phyloP scores from a whole-genome alignment of 73 alveolate genomes.

The Tetrahymena malaccensis region DNA sequence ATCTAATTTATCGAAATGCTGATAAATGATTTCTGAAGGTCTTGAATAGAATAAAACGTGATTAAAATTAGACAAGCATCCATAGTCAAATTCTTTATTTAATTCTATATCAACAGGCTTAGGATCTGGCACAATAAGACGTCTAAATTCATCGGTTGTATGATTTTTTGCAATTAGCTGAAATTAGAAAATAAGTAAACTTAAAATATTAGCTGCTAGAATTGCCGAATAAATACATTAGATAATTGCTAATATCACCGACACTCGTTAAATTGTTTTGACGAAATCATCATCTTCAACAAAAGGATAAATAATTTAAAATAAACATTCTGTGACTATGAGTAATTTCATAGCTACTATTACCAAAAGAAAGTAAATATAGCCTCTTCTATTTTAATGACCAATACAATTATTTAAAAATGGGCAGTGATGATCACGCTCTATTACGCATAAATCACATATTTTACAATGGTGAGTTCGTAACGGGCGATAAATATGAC shows the following conservation, averaged over 20 bases:
- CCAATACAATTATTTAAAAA: conserved; percentile 59
- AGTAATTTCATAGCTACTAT: conserved; percentile 27
- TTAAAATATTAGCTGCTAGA: not conserved
- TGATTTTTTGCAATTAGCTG: not conserved
- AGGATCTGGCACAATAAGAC: not conserved
- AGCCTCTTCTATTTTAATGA: conserved; percentile 24
- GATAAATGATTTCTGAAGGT: not conserved
- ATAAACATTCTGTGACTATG: conserved; percentile 2
- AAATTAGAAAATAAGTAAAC: not conserved
- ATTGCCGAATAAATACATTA: not conserved
- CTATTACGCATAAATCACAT: conserved; percentile 60
- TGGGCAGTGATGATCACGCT: conserved; percentile 57
- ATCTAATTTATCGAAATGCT: not conserved
- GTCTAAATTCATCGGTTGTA: not conserved
- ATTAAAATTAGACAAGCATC: not conserved
- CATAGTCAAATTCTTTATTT: not conserved
- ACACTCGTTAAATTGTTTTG: not conserved
- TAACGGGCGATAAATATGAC: conserved; percentile 52
- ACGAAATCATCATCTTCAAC: not conserved
- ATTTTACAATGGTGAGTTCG: conserved; percentile 52
- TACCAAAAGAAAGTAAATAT: conserved; percentile 24
- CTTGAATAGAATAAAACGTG: not conserved
- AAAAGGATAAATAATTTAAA: not conserved
- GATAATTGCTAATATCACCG: not conserved
- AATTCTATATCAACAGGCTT: not conserved